Percentiles rank a stretch among this genome's conserved stretches.
Evolutionary conservation across 345 rosid species (phyloP).

Genomic region (Eucalyptus pumila): DNA sequence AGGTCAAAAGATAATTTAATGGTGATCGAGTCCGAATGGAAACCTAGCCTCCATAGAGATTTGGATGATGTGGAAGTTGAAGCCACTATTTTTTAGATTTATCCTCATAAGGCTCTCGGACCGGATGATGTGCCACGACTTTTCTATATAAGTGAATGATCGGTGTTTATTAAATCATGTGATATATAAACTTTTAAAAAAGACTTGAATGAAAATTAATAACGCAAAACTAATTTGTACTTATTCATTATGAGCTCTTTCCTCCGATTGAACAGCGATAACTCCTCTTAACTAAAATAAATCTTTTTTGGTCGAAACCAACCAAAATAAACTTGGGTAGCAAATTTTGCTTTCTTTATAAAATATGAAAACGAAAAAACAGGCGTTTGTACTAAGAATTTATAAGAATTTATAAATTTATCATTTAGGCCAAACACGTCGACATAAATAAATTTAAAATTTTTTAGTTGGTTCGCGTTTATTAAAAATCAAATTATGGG

Average conservation of each 20-base stretch:
- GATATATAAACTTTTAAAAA: too few species aligned
- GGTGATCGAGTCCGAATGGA: not conserved
- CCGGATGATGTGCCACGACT: rapidly evolving
- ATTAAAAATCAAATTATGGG: not conserved
- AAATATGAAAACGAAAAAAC: too few species aligned
- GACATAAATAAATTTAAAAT: too few species aligned
- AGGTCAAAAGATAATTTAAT: not conserved
- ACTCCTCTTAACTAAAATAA: not conserved
- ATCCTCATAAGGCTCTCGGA: not conserved
- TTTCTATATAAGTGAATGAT: too few species aligned
- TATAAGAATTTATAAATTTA: too few species aligned
- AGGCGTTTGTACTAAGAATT: not conserved
- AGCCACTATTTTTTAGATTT: too few species aligned
- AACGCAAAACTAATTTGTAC: not conserved
- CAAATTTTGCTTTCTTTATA: not conserved
- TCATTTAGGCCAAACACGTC: not conserved
- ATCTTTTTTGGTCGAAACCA: too few species aligned
- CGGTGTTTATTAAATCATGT: too few species aligned
- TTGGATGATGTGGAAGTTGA: not conserved
- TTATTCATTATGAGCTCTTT: not conserved
- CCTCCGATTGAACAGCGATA: not conserved
- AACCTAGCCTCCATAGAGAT: not conserved
- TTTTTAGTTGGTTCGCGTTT: not conserved
- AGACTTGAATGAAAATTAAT: not conserved
- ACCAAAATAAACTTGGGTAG: too few species aligned